These are phyloP conservation scores for Citrus mangshanensis DNA, from an alignment of 345 rosid genomes.

Conservation along the genomic window DNA sequence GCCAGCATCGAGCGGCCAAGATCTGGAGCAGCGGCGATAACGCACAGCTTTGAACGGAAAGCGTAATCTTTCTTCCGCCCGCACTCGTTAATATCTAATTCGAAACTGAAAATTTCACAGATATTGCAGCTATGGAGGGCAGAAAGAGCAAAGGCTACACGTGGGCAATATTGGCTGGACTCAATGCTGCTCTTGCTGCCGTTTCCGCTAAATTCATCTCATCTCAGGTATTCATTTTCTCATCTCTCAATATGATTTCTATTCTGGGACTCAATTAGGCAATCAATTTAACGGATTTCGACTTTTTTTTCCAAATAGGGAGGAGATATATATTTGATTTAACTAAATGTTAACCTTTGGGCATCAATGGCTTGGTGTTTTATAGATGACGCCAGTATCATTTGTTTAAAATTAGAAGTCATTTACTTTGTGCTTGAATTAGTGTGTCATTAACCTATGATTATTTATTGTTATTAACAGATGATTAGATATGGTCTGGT, in stretches of 20 bases:
- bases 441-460: neutral
- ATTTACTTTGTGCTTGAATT: too few relatives aligned
- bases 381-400: too few relatives aligned
- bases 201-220: constrained; percentile 70
- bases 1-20: too few relatives aligned
- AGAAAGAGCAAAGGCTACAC: constrained; percentile 49
- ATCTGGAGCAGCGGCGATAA: neutral
- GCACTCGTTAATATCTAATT: too few relatives aligned
- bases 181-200: constrained; percentile 78
- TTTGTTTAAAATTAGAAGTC: neutral
- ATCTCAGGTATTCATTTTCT: constrained; percentile 32
- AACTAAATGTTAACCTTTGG: neutral
- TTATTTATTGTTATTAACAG: constrained; percentile 33
- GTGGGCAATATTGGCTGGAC: constrained; percentile 71
- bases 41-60: neutral
- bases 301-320: neutral
- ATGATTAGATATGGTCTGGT: constrained; percentile 54
- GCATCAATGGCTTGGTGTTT: neutral
- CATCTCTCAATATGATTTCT: neutral
- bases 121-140: constrained; percentile 14
- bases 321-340: neutral
- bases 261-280: neutral
- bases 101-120: too few relatives aligned
- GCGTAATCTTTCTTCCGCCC: too few relatives aligned
- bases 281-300: neutral